phyloP scores from a whole-genome alignment of 169 alveolate genomes.

The Eimeria brunetti region DNA sequence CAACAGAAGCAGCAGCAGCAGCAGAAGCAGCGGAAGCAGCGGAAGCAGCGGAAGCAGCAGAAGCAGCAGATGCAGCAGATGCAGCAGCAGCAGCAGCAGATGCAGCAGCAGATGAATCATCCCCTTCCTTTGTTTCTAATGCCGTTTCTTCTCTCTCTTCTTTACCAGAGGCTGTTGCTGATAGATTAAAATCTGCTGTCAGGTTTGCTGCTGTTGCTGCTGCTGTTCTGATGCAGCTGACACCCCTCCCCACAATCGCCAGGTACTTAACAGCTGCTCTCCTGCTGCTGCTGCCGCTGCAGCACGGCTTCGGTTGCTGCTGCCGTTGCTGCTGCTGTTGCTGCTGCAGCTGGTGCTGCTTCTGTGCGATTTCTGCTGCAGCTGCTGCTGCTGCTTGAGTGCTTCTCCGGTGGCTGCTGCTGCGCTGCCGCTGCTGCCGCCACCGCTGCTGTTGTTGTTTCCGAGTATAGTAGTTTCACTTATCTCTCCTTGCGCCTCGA shows the following conservation, averaged over 20 bases:
- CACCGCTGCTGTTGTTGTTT: too few species aligned
- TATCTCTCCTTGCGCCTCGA: too few species aligned
- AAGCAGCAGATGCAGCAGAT: neutral
- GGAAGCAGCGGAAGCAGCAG: slow-evolving; percentile 15
- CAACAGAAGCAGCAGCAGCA: slow-evolving; percentile 29
- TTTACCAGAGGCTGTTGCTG: neutral
- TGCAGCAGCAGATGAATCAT: neutral
- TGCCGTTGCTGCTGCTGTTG: neutral
- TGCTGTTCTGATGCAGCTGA: slow-evolving; percentile 75
- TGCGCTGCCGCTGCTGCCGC: too few species aligned
- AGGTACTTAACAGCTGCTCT: neutral
- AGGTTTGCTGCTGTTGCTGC: slow-evolving; percentile 68
- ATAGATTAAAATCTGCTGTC: neutral
- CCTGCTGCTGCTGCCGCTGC: slow-evolving; percentile 7
- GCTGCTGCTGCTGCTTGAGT: too few species aligned
- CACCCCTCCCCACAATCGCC: slow-evolving; percentile 73
- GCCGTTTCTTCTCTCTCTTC: neutral
- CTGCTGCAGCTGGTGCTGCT: neutral
- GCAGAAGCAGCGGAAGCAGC: neutral
- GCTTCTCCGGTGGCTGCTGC: too few species aligned
- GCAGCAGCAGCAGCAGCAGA: slow-evolving; percentile 20
- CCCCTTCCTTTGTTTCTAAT: neutral
- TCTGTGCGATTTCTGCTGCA: too few species aligned
- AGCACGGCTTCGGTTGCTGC: too few species aligned
- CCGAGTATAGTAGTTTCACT: too few species aligned